Percentiles rank a stretch among this genome's conserved stretches.
Evolutionary conservation across 2,329 filamentous ascomycete genomes (phyloP).

Genomic region (Dothistroma pini): DNA sequence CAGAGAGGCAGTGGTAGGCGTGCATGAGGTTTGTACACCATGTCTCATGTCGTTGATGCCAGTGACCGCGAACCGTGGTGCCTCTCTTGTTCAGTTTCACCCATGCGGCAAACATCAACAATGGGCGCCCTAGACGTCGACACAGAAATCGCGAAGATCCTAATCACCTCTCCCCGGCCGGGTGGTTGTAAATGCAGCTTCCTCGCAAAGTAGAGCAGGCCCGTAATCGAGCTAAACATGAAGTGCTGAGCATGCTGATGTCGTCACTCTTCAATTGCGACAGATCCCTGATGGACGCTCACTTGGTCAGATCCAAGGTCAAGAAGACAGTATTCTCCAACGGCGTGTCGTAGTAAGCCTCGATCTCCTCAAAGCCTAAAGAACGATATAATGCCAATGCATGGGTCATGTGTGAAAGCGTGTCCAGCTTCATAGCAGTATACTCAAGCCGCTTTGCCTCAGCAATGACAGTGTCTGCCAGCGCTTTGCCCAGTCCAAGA

Average conservation of each 20-base stretch:
- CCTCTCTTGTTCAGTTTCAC: too few relatives aligned
- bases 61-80: too few relatives aligned
- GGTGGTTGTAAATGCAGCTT: background rate
- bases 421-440: constrained; percentile 53
- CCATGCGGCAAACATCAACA: background rate
- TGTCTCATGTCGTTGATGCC: background rate
- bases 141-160: background rate
- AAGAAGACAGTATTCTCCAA: constrained; percentile 54
- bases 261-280: too few relatives aligned
- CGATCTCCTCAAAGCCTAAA: constrained; percentile 51
- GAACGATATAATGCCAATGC: constrained; percentile 50
- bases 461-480: constrained; percentile 46
- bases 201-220: too few relatives aligned
- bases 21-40: background rate
- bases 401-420: constrained; percentile 50
- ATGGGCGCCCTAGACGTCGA: constrained; percentile 8
- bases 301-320: constrained; percentile 12
- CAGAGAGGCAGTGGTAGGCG: background rate
- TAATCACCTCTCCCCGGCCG: background rate
- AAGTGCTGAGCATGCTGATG: too few relatives aligned
- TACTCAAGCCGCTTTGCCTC: constrained; percentile 50
- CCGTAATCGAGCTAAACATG: too few relatives aligned
- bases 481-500: constrained; percentile 46
- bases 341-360: constrained; percentile 55
- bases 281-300: background rate